Conservation (phyloP, 2,329 filamentous ascomycete genomes). For the Madurella fahalii region DNA sequence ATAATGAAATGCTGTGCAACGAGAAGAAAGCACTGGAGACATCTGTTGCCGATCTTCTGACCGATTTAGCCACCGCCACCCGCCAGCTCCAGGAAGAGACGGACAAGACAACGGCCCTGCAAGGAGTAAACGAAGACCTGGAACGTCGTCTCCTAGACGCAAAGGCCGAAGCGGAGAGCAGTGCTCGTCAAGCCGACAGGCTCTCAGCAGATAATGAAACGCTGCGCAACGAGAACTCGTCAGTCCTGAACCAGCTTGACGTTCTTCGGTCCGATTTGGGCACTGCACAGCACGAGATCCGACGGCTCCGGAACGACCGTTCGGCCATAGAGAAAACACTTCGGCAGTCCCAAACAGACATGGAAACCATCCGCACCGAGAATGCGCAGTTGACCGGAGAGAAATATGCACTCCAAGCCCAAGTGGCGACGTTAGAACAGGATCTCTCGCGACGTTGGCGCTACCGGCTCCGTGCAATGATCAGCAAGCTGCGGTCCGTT, state of each 20-base stretch:
- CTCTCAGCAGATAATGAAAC: background rate
- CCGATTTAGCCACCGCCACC: too few relatives aligned
- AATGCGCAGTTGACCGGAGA: background rate
- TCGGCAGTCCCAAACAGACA: background rate
- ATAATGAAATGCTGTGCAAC: too few relatives aligned
- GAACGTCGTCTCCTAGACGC: too few relatives aligned
- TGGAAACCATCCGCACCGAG: background rate
- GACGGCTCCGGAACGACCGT: background rate
- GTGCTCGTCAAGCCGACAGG: background rate
- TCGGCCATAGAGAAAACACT: background rate
- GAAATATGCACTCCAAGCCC: background rate
- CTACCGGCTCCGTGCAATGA: background rate
- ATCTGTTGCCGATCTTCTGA: too few relatives aligned
- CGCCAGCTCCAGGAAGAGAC: too few relatives aligned
- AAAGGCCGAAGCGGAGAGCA: background rate
- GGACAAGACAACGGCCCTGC: too few relatives aligned
- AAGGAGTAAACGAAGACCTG: too few relatives aligned
- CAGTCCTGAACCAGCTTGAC: background rate
- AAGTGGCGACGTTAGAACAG: background rate
- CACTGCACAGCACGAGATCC: background rate
- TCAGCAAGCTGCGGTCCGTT: too few relatives aligned
- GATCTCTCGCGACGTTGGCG: background rate
- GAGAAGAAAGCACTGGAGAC: too few relatives aligned
- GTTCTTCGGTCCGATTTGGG: background rate
- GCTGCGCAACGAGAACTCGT: background rate